These are phyloP conservation scores for Debaryomyces tyrocola DNA, from an alignment of 805 yeast genomes.

Conservation along the genomic window DNA sequence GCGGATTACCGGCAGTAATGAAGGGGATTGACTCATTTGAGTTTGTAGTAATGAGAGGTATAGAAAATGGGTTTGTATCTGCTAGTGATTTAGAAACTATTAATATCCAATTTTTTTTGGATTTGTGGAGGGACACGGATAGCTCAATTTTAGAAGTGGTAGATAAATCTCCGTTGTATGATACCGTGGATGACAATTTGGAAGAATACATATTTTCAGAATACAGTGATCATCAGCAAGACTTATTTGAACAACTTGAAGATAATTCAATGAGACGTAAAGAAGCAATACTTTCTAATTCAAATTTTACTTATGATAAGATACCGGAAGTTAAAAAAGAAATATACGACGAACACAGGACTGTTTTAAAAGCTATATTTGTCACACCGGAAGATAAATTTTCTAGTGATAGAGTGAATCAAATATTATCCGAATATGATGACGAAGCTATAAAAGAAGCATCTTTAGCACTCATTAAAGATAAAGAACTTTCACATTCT, in stretches of 20 bases:
- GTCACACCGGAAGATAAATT: slow-evolving; percentile 52
- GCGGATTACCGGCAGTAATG: slow-evolving; percentile 51
- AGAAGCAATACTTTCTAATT: slow-evolving; percentile 52
- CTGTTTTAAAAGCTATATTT: slow-evolving; percentile 55
- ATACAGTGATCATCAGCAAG: slow-evolving; percentile 7
- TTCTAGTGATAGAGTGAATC: slow-evolving; percentile 45
- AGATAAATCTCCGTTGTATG: slow-evolving; percentile 39
- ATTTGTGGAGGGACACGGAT: slow-evolving; percentile 66
- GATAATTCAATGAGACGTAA: slow-evolving; percentile 71
- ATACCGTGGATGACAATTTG: slow-evolving; percentile 47
- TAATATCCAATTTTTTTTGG: slow-evolving; percentile 53
- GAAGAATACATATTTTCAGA: slow-evolving; percentile 35
- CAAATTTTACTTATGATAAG: slow-evolving; percentile 42
- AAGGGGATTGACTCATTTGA: slow-evolving; percentile 70
- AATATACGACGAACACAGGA: slow-evolving; percentile 35
- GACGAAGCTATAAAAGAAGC: slow-evolving; percentile 52
- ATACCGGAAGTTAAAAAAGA: slow-evolving; percentile 8
- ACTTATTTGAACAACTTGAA: slow-evolving; percentile 46
- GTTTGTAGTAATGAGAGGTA: slow-evolving; percentile 55
- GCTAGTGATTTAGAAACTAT: slow-evolving; percentile 50
- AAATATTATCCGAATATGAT: slow-evolving; percentile 45
- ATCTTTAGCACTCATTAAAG: slow-evolving; percentile 49
- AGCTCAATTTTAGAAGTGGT: slow-evolving; percentile 23
- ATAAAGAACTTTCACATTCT: slow-evolving; percentile 55
- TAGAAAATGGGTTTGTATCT: slow-evolving; percentile 53